These are phyloP conservation scores for Roridomyces roridus DNA, from an alignment of 768 basidiomycete genomes.

Conservation along the genomic window DNA sequence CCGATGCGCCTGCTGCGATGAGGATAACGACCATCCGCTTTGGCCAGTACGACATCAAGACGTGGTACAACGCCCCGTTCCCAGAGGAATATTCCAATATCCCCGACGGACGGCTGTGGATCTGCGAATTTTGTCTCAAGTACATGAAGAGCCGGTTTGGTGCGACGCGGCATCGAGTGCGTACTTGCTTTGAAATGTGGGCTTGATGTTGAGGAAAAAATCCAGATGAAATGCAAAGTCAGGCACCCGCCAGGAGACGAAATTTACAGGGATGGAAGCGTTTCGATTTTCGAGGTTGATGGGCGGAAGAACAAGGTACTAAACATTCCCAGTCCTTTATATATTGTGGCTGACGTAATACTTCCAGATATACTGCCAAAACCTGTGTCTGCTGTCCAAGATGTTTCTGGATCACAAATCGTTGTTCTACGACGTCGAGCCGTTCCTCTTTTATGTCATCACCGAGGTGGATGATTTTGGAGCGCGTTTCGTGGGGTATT, in stretches of 20 bases:
- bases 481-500: constrained; percentile 96
- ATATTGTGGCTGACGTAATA: constrained; percentile 13
- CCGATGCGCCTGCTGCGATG: constrained; percentile 38
- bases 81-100: constrained; percentile 96
- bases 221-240: constrained; percentile 91
- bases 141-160: constrained; percentile 96
- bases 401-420: constrained; percentile 99
- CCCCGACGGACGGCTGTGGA: constrained; percentile 92
- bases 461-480: constrained; percentile 90
- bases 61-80: constrained; percentile 99
- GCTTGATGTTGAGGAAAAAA: not conserved
- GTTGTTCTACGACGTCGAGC: constrained; percentile 98
- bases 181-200: constrained; percentile 32
- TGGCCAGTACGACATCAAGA: constrained; percentile 90
- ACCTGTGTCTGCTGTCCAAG: constrained; percentile 94
- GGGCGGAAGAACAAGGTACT: constrained; percentile 94
- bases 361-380: constrained; percentile 94
- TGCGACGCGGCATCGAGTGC: constrained; percentile 82
- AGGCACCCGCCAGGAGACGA: constrained; percentile 98
- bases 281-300: constrained; percentile 98
- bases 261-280: constrained; percentile 87
- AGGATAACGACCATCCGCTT: constrained; percentile 91
- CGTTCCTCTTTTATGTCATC: constrained; percentile 98
- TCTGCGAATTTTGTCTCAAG: constrained; percentile 97
- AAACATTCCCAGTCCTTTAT: constrained; percentile 1